Base-by-base conservation (phyloP, 108 stramenopile genomes). In the Pelagomonas calceolata region DNA sequence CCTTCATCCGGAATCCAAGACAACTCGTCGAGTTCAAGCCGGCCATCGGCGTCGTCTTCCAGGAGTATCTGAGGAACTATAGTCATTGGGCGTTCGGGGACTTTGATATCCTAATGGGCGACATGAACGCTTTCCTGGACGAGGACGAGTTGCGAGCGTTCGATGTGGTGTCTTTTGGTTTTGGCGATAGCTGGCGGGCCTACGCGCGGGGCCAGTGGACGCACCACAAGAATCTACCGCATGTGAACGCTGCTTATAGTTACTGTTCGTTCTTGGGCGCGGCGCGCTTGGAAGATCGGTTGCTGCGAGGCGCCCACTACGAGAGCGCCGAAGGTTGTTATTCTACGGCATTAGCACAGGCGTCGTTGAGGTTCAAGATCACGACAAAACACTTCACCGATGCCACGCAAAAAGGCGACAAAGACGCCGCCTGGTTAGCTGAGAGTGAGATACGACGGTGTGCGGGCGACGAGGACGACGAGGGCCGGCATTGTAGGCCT, bases 51-150 rank as follows among this genome's bases (percentile, higher is more conserved):
- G 89, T 93, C 75, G 87, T 95, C 44, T 95, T 93, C 79, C 71
- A 76, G 30, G 87, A 90, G 0, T 89, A 86, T 69, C 72, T 93
- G 17, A 65, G 64, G 34, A 79, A 76, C 4, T 95, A 95, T 70
- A 70, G 90, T 4, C 95, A 95, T 67, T 95, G 95, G 95, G 95
- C 90, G 33, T 95, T 92, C 76, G 89, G 91, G 14, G 95, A 95
- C 82, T 70, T 95, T 64, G 95, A 95, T 68, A 91, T 95, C 21
- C 73, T 91, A 0, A 91, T 93, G 75, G 95, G 95, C 7, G 93
- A 95, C 70, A 81, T 95, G 71, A 67, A 83, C 30, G 78, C 86
- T 60, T 92, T 94, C 63, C 81, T 88, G 35, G 67, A 78, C 0
- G 89, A 90, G 32, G 91, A 93, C 16, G 76, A 76, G 30, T 65